These are phyloP conservation scores for Clavariopsis aquatica DNA, from an alignment of 495 filamentous ascomycete species.

Conservation along the genomic window DNA sequence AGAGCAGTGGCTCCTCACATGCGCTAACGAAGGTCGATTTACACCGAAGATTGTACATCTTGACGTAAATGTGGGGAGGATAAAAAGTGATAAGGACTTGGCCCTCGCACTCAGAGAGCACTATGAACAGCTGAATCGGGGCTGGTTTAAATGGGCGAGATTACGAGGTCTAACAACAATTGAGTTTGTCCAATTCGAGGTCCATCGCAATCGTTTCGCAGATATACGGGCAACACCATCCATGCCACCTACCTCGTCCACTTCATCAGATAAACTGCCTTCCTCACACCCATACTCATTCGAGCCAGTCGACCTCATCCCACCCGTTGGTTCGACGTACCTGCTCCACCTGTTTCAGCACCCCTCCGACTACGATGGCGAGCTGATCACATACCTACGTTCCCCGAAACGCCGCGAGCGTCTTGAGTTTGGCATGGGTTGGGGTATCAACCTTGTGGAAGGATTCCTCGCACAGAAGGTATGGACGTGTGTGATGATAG, in stretches of 20 bases:
- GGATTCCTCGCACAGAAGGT: constrained; percentile 45
- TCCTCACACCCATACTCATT: constrained; percentile 41
- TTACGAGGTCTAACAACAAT: constrained; percentile 44
- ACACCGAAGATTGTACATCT: constrained; percentile 41
- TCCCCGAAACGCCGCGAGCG: constrained; percentile 38
- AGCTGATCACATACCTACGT: constrained; percentile 40
- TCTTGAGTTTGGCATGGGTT: constrained; percentile 43
- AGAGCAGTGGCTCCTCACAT: constrained; percentile 36
- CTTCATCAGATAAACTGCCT: constrained; percentile 26
- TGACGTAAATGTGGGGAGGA: constrained; percentile 28
- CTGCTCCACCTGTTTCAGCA: constrained; percentile 47
- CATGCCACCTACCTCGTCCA: constrained; percentile 40
- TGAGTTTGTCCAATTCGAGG: constrained; percentile 47
- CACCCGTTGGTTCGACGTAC: constrained; percentile 45
- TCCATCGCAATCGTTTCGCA: constrained; percentile 45
- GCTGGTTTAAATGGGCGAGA: constrained; percentile 34
- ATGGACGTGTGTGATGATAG: constrained; percentile 39
- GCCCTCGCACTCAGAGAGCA: constrained; percentile 39
- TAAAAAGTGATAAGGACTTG: constrained; percentile 42
- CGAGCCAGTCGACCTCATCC: constrained; percentile 44
- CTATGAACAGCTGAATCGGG: constrained; percentile 41
- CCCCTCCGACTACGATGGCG: constrained; percentile 45
- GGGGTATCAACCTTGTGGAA: constrained; percentile 50
- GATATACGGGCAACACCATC: constrained; percentile 43
- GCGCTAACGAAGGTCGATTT: constrained; percentile 41